Conservation (phyloP, 768 basidiomycete genomes). For the Serendipita sp. region DNA sequence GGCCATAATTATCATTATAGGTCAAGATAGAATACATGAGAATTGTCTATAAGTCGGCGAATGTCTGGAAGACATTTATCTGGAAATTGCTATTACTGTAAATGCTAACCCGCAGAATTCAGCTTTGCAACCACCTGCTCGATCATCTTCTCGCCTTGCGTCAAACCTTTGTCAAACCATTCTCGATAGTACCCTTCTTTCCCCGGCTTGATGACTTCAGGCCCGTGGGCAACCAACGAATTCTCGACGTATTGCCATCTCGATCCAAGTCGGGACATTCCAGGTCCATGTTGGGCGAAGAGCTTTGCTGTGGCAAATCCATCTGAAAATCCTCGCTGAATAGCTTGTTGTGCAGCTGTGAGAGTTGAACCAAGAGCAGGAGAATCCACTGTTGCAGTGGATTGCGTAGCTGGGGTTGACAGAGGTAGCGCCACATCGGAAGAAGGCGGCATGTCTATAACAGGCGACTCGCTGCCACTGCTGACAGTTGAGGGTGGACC, state of each 20-base stretch:
- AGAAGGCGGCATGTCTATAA: no score
- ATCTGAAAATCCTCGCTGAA: constrained; percentile 38
- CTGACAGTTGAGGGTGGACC: no score
- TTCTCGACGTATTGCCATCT: constrained; percentile 43
- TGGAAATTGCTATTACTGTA: no score
- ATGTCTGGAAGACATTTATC: no score
- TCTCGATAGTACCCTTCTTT: constrained; percentile 29
- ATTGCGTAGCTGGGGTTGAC: no score
- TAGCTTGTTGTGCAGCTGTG: constrained; percentile 15
- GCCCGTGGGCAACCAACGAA: constrained; percentile 23
- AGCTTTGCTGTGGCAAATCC: constrained; percentile 39
- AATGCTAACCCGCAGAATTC: neutral
- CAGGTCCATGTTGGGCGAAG: constrained; percentile 29
- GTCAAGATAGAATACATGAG: no score
- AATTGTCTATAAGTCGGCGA: no score
- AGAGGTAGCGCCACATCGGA: no score
- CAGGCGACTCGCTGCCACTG: no score
- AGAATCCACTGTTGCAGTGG: no score
- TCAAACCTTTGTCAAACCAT: constrained; percentile 34
- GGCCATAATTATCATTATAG: no score
- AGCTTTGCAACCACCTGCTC: neutral
- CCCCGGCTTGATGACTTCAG: constrained; percentile 21
- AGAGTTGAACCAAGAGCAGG: neutral
- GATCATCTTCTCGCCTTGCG: constrained; percentile 25
- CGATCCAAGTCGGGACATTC: constrained; percentile 42